Base-by-base conservation (phyloP, 2,329 filamentous ascomycete species). In the Calonectria multiphialidica region DNA sequence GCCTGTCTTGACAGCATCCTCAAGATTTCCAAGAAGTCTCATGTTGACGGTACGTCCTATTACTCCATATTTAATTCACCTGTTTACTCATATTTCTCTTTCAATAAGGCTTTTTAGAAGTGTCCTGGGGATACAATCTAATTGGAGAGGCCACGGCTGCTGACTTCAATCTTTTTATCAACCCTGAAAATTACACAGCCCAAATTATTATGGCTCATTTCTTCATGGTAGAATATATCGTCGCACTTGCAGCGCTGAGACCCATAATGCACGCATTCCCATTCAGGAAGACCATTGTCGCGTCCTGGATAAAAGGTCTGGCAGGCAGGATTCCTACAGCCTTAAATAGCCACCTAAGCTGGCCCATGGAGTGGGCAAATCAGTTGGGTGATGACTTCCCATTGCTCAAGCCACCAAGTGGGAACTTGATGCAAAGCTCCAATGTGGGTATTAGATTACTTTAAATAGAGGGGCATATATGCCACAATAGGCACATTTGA, bases 141-240 rank as follows among this genome's bases (percentile, higher is more conserved):
- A 49, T 75, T 49, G 73, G 71, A 2, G 59, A 75, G 9, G 59
- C 28, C 12, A 53, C 37, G 1, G 37, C 53, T 10, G 44, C 64
- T 3, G 73, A 75, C 3, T 76, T 75, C n/a, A 69, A 57, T 3
- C 50, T 64, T 7, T 75, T 76, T 25, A 66, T 68, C 25, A 59
- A 72, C 1, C 45, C 66, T 1, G 47, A 42, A 8, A 76, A 76
- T 30, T 47, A 69, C 15, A 47, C 47, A 2, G 66, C 72, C 1
- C 71, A 72, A n/a, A 67, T 76, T 30, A 63, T 75, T n/a, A 40
- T 73, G 63, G 42, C 28, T 1, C 74, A 76, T 35, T 76, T 76
- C 42, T 75, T 76, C 47, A 47, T 72, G 4, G 50, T 76, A 2
- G 74, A 76, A 33, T 72, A 75, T 30, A 25, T 67, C 2, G 37